A percentile compares a stretch with the other conserved stretches of the same genome.
Evolutionary conservation across 805 yeast genomes (phyloP).

Genomic region (Candida loeiensis): DNA sequence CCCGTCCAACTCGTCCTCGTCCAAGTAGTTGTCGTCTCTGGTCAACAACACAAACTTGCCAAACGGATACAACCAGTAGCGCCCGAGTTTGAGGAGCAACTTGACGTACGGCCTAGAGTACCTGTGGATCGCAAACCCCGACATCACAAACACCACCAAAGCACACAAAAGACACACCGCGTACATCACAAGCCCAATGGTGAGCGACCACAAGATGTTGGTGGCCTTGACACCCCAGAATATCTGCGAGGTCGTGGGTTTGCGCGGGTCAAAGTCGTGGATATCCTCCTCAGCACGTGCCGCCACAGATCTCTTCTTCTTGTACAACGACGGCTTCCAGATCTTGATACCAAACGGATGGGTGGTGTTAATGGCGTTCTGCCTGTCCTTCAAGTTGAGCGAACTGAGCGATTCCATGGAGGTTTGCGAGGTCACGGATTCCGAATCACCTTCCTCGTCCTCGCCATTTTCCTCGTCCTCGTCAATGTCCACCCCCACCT

Average conservation of each 20-base stretch:
- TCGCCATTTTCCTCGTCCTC: constrained; percentile 7
- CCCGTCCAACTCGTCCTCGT: constrained; percentile 89
- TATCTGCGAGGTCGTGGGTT: constrained; percentile 41
- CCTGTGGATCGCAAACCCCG: constrained; percentile 42
- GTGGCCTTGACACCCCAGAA: constrained; percentile 61
- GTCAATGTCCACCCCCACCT: not conserved
- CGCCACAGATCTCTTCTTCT: constrained; percentile 88
- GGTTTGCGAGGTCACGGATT: constrained; percentile 24
- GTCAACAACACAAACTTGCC: constrained; percentile 81
- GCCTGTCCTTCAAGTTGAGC: constrained; percentile 85
- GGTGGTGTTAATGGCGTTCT: constrained; percentile 91
- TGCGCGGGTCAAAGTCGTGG: constrained; percentile 58
- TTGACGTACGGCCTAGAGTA: constrained; percentile 60
- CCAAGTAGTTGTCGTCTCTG: constrained; percentile 74
- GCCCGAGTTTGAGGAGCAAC: constrained; percentile 58
- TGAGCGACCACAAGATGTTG: constrained; percentile 68
- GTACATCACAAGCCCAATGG: constrained; percentile 66
- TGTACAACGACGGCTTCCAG: constrained; percentile 97
- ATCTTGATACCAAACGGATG: constrained; percentile 98
- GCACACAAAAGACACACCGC: constrained; percentile 51
- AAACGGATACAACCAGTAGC: constrained; percentile 79
- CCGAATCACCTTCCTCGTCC: constrained; percentile 14
- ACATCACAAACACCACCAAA: constrained; percentile 39
- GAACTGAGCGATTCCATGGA: constrained; percentile 78
- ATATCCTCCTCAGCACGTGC: constrained; percentile 89